Conservation (phyloP, 2,329 filamentous ascomycete genomes). For the Phialocephala sp. region DNA sequence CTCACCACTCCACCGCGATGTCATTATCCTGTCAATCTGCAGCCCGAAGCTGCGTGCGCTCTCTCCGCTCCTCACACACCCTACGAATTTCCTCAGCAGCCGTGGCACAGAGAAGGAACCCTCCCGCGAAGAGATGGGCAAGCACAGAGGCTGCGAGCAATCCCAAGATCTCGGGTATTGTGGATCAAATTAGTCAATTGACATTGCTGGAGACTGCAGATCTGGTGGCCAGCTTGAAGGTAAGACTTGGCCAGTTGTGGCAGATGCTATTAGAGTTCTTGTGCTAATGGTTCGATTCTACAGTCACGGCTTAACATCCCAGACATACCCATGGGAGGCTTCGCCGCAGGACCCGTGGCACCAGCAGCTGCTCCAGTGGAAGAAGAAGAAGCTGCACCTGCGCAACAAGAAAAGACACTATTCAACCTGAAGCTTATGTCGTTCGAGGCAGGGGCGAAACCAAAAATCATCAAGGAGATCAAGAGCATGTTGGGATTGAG, state of each 20-base stretch:
- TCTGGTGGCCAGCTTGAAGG: constrained; percentile 93
- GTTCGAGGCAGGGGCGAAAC: constrained; percentile 88
- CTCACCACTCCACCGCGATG: constrained; percentile 52
- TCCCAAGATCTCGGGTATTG: constrained; percentile 93
- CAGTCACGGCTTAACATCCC: constrained; percentile 96
- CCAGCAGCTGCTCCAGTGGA: constrained; percentile 67
- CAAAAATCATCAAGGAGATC: constrained; percentile 99
- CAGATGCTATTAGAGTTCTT: background rate
- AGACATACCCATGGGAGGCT: constrained; percentile 93
- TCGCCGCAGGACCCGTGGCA: constrained; percentile 71
- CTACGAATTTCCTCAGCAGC: constrained; percentile 53
- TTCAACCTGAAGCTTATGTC: constrained; percentile 95
- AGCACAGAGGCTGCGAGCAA: constrained; percentile 78
- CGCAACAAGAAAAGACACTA: constrained; percentile 92
- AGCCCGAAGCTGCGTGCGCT: constrained; percentile 68
- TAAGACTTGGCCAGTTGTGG: constrained; percentile 48
- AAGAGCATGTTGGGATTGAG: constrained; percentile 94
- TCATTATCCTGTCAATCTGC: constrained; percentile 67
- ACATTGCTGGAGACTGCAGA: constrained; percentile 97
- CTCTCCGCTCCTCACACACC: constrained; percentile 58
- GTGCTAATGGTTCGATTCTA: constrained; percentile 29
- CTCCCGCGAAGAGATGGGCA: constrained; percentile 77
- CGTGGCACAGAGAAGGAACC: constrained; percentile 53
- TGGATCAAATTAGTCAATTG: constrained; percentile 98
- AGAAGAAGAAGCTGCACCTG: constrained; percentile 87